Conservation (phyloP, 1,139 yeast genomes). For the Diutina mesorugosa region DNA sequence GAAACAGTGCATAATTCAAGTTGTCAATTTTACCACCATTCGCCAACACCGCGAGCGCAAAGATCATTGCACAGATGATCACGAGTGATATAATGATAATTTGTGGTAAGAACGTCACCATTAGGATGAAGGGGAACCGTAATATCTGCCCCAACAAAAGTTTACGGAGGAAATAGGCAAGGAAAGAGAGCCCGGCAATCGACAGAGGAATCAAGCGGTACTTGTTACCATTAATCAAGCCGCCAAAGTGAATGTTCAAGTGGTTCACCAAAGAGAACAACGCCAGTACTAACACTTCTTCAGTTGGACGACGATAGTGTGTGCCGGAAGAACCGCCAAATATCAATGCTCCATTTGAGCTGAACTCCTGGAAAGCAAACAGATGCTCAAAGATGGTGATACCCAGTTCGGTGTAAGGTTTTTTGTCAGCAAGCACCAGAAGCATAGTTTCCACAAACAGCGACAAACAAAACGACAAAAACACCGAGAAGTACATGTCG, state of each 20-base stretch:
- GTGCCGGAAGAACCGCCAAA: conserved; percentile 10
- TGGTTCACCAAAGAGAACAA: conserved; percentile 43
- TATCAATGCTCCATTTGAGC: conserved; percentile 25
- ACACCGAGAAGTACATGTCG: conserved; percentile 51
- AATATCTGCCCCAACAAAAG: conserved; percentile 11
- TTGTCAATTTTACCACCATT: conserved; percentile 38
- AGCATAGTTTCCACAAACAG: conserved; percentile 62
- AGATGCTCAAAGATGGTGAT: conserved; percentile 65
- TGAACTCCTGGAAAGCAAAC: conserved; percentile 59
- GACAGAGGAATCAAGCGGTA: conserved; percentile 54
- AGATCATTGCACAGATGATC: conserved; percentile 36
- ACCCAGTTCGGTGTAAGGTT: conserved; percentile 56
- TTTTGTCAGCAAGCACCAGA: conserved; percentile 43
- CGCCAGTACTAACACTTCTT: conserved; percentile 39
- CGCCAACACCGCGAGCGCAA: conserved; percentile 42
- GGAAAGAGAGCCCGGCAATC: conserved; percentile 36
- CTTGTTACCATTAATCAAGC: conserved; percentile 34
- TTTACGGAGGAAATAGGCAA: conserved; percentile 28
- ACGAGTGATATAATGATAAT: conserved; percentile 38
- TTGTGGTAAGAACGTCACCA: conserved; percentile 51
- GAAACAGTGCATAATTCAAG: conserved; percentile 35
- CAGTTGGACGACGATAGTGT: conserved; percentile 28
- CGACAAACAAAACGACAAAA: conserved; percentile 46
- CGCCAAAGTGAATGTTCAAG: conserved; percentile 44
- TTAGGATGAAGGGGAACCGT: conserved; percentile 40